These are phyloP conservation scores for Rachicladosporium sp. DNA, from an alignment of 2,329 filamentous ascomycete species.

Conservation along the genomic window DNA sequence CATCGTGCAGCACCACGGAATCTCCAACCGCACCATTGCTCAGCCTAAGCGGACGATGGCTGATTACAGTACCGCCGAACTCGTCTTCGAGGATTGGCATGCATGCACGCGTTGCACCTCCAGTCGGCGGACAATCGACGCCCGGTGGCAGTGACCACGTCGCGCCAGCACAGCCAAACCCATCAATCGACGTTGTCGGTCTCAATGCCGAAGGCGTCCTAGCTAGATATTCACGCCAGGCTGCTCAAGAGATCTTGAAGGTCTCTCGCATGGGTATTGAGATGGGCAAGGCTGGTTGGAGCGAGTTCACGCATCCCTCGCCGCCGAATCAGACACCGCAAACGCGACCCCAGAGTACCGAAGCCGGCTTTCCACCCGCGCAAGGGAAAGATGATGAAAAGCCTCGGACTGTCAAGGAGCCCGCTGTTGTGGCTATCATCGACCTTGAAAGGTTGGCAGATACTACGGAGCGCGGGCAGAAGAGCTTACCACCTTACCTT, in stretches of 20 bases:
- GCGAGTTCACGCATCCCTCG: conserved; percentile 59
- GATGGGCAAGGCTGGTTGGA: conserved; percentile 65
- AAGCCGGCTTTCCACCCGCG: conserved; percentile 53
- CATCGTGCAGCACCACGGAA: conserved; percentile 7
- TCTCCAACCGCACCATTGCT: conserved; percentile 45
- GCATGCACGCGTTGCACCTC: conserved; percentile 50
- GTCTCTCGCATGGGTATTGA: conserved; percentile 46
- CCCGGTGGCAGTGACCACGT: conserved; percentile 47
- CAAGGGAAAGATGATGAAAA: conserved; percentile 51
- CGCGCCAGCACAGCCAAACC: conserved; percentile 55
- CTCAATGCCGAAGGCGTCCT: conserved; percentile 48
- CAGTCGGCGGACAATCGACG: conserved; percentile 39
- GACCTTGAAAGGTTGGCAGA: conserved; percentile 51
- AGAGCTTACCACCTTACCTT: conserved; percentile 45
- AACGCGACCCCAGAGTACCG: conserved; percentile 1
- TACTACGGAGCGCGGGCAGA: conserved; percentile 35
- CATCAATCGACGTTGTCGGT: conserved; percentile 59
- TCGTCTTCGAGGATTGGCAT: conserved; percentile 59
- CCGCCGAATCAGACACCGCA: conserved; percentile 25
- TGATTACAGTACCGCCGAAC: conserved; percentile 64
- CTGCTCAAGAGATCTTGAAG: conserved; percentile 68
- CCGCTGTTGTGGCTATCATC: conserved; percentile 61
- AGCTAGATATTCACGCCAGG: conserved; percentile 44
- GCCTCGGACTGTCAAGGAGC: conserved; percentile 45
- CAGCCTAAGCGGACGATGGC: conserved; percentile 59